These are phyloP conservation scores for Zopfochytrium polystomum DNA, from an alignment of 371 early-diverging fungal genomes.

Conservation along the genomic window DNA sequence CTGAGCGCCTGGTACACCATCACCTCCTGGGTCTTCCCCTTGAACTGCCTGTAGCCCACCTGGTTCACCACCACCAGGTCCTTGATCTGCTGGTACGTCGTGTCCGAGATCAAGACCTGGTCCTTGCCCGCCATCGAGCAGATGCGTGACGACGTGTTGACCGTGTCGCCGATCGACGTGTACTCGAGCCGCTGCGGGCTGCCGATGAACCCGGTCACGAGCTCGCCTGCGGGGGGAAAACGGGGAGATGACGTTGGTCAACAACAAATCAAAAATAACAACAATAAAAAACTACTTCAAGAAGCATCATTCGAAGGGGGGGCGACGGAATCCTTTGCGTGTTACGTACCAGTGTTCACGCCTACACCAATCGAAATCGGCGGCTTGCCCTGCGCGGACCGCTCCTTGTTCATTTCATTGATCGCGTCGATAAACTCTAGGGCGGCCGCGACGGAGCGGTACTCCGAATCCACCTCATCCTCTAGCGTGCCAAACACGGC, in stretches of 20 bases:
- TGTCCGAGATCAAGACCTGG: constrained; percentile 50
- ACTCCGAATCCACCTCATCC: constrained; percentile 44
- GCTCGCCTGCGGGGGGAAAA: constrained; percentile 40
- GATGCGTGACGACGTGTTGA: constrained; percentile 52
- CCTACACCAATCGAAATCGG: constrained; percentile 52
- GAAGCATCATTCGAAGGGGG: no score
- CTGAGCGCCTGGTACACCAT: constrained; percentile 41
- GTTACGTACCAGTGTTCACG: constrained; percentile 48
- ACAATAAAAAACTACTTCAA: no score
- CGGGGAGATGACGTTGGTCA: no score
- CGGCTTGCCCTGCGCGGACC: constrained; percentile 33
- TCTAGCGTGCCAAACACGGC: constrained; percentile 49
- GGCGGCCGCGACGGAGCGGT: constrained; percentile 46
- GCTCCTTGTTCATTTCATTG: constrained; percentile 44
- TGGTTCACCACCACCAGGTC: constrained; percentile 33
- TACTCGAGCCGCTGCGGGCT: constrained; percentile 50
- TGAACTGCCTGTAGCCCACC: constrained; percentile 42
- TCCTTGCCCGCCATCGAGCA: constrained; percentile 42
- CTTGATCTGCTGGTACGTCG: constrained; percentile 37
- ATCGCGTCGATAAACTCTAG: constrained; percentile 48
- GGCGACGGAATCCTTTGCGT: no score
- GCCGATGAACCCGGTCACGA: constrained; percentile 54
- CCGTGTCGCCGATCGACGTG: constrained; percentile 59
- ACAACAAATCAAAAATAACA: no score
- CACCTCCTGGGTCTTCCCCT: constrained; percentile 49